Percentiles rank a stretch among this genome's conserved stretches.
phyloP scores from a whole-genome alignment of 129 eudicot genomes.

The Silybum marianum region DNA sequence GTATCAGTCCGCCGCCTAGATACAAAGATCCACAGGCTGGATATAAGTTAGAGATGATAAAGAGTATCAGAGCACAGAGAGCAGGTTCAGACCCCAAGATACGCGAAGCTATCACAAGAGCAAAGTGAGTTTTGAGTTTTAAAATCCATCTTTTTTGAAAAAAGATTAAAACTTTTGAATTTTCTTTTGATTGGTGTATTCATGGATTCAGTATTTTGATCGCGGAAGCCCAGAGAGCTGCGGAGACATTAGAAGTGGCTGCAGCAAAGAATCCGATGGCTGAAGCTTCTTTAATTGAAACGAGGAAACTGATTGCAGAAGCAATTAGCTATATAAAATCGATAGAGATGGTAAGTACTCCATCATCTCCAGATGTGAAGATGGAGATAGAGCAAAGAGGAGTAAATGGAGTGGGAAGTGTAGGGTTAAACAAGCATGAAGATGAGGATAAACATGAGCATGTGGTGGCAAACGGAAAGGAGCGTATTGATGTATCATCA shows the following conservation, averaged over 20 bases:
- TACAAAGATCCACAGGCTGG: slow-evolving; percentile 84
- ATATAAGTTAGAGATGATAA: slow-evolving; percentile 87
- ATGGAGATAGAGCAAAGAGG: slow-evolving; percentile 10
- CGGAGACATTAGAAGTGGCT: slow-evolving; percentile 74
- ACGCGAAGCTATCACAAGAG: slow-evolving; percentile 72
- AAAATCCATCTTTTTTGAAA: background rate
- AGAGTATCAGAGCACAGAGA: slow-evolving; percentile 83
- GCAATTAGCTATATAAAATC: slow-evolving; percentile 64
- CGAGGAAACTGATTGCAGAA: slow-evolving; percentile 80
- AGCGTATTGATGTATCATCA: slow-evolving; percentile 8
- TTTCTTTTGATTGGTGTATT: background rate
- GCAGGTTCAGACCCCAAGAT: slow-evolving; percentile 59
- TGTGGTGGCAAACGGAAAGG: slow-evolving; percentile 31
- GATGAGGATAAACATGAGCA: slow-evolving; percentile 19
- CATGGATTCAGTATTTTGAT: slow-evolving; percentile 69
- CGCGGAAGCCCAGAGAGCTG: slow-evolving; percentile 88
- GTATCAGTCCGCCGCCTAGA: slow-evolving; percentile 41
- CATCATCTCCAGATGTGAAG: slow-evolving; percentile 3
- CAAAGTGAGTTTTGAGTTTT: slow-evolving; percentile 66
- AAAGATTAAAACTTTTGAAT: background rate
- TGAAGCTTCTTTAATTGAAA: slow-evolving; percentile 73
- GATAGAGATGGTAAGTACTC: slow-evolving; percentile 33
- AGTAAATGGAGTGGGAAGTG: slow-evolving; percentile 53
- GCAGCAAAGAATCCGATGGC: slow-evolving; percentile 79
- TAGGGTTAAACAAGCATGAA: slow-evolving; percentile 1